Evolutionary conservation across 73 alveolate genomes (phyloP).

Genomic region (Tetrahymena borealis): DNA sequence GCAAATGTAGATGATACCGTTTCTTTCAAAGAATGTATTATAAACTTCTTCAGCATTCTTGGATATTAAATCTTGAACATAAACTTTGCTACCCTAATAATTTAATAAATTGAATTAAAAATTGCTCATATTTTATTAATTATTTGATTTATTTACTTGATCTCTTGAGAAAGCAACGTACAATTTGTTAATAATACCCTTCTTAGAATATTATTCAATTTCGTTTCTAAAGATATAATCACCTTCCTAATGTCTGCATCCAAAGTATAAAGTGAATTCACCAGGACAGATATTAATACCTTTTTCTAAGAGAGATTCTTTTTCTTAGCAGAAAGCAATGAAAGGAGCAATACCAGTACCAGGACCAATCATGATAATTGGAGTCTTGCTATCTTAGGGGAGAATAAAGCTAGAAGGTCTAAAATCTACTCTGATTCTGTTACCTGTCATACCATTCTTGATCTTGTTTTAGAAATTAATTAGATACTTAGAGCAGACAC

Average conservation of each 20-base stretch:
- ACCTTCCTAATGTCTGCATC: slow-evolving; percentile 67
- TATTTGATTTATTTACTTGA: slow-evolving; percentile 7
- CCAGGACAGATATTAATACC: slow-evolving; percentile 29
- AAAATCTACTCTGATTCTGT: slow-evolving; percentile 33
- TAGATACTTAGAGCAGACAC: slow-evolving; percentile 64
- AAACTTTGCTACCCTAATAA: slow-evolving; percentile 36
- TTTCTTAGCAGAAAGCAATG: slow-evolving; percentile 83
- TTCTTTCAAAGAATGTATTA: slow-evolving; percentile 6
- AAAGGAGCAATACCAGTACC: slow-evolving; percentile 96
- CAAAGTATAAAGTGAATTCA: slow-evolving; percentile 73
- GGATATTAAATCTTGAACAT: slow-evolving; percentile 79
- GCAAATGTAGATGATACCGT: slow-evolving; percentile 52
- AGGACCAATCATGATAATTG: slow-evolving; percentile 88
- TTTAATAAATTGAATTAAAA: background rate
- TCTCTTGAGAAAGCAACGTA: slow-evolving; percentile 85
- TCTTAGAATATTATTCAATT: slow-evolving; percentile 49
- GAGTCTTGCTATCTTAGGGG: slow-evolving; percentile 60
- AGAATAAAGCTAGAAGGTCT: slow-evolving; percentile 64
- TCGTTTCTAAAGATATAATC: slow-evolving; percentile 83
- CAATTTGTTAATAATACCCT: slow-evolving; percentile 52
- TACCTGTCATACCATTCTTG: slow-evolving; percentile 2
- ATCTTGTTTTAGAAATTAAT: slow-evolving; percentile 35
- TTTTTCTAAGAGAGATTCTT: slow-evolving; percentile 36
- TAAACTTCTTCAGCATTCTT: slow-evolving; percentile 19
- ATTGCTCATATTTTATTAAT: background rate